Percentiles rank a stretch among this genome's conserved stretches.
phyloP scores from a whole-genome alignment of 805 yeast genomes.

The Pichia gijzeniarum region DNA sequence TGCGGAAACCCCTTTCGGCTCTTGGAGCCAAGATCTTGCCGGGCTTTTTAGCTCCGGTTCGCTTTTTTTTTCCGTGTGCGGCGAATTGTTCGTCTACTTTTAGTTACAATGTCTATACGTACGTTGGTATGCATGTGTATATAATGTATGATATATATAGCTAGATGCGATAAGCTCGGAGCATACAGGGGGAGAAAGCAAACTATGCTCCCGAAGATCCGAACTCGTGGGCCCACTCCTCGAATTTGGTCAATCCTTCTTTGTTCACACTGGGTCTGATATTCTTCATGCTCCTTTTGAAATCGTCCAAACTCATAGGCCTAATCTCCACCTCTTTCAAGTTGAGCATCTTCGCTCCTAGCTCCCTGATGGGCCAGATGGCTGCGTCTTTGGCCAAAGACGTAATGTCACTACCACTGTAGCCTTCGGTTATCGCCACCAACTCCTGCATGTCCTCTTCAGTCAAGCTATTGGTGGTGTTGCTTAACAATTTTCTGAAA shows the following conservation, averaged over 20 bases:
- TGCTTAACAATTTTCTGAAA: slow-evolving; percentile 54
- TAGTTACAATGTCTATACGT: too few species aligned
- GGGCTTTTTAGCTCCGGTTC: too few species aligned
- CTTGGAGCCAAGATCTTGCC: too few species aligned
- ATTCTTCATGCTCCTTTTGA: slow-evolving; percentile 63
- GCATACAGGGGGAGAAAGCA: too few species aligned
- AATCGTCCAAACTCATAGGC: slow-evolving; percentile 67
- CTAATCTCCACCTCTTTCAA: slow-evolving; percentile 71
- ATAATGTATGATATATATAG: too few species aligned
- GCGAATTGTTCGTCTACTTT: too few species aligned
- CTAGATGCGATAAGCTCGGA: too few species aligned
- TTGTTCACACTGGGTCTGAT: slow-evolving; percentile 84
- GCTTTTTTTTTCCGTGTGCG: too few species aligned
- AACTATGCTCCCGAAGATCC: slow-evolving; percentile 89
- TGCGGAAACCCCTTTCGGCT: too few species aligned
- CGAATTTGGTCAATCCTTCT: slow-evolving; percentile 74
- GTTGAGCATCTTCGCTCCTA: slow-evolving; percentile 75
- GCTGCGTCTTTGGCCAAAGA: slow-evolving; percentile 96
- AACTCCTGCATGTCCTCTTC: slow-evolving; percentile 57
- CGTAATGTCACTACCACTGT: slow-evolving; percentile 91
- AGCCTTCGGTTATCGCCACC: slow-evolving; percentile 52
- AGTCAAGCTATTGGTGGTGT: slow-evolving; percentile 65
- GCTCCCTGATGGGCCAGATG: slow-evolving; percentile 89
- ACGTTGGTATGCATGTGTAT: too few species aligned
- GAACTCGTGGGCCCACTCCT: slow-evolving; percentile 79